Evolutionary conservation across 2,329 filamentous ascomycete genomes (phyloP).

Genomic region (Fusarium sp.): DNA sequence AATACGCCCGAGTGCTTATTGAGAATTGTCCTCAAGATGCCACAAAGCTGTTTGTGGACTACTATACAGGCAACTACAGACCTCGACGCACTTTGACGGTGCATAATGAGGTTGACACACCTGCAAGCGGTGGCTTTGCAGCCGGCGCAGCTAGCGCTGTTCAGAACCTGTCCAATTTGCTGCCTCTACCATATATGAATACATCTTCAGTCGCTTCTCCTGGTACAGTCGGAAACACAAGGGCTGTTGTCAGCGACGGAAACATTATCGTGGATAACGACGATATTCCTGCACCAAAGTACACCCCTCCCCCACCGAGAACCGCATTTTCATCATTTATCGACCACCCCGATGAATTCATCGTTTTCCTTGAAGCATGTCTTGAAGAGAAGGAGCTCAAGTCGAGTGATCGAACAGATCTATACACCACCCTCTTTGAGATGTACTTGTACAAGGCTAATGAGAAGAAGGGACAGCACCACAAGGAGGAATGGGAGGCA

Average conservation of each 20-base stretch:
- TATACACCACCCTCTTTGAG: slow-evolving; percentile 96
- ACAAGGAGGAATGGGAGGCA: slow-evolving; percentile 85
- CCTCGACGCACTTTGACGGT: slow-evolving; percentile 72
- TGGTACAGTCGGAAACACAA: slow-evolving; percentile 61
- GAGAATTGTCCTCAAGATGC: slow-evolving; percentile 86
- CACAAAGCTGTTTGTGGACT: slow-evolving; percentile 91
- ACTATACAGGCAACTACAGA: slow-evolving; percentile 88
- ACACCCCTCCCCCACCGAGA: slow-evolving; percentile 83
- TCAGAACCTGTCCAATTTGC: slow-evolving; percentile 84
- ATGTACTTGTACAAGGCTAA: slow-evolving; percentile 96
- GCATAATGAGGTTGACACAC: slow-evolving; percentile 53
- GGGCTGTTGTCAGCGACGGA: slow-evolving; percentile 64
- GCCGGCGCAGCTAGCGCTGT: slow-evolving; percentile 79
- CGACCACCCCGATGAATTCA: slow-evolving; percentile 92
- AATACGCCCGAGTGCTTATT: slow-evolving; percentile 91
- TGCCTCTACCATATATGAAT: slow-evolving; percentile 89
- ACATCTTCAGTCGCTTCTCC: slow-evolving; percentile 68
- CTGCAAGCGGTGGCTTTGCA: slow-evolving; percentile 60
- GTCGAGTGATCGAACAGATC: slow-evolving; percentile 81
- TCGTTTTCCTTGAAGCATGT: slow-evolving; percentile 91
- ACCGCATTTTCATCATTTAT: slow-evolving; percentile 97
- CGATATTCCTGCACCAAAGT: slow-evolving; percentile 64
- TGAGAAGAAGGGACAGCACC: slow-evolving; percentile 73
- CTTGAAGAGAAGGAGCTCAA: slow-evolving; percentile 78
- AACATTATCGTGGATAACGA: slow-evolving; percentile 65